Percentiles rank a stretch among this genome's conserved stretches.
These are phyloP conservation scores for Nepenthes mirabilis DNA, from an alignment of 148 eudicot species.

Conservation along the genomic window DNA sequence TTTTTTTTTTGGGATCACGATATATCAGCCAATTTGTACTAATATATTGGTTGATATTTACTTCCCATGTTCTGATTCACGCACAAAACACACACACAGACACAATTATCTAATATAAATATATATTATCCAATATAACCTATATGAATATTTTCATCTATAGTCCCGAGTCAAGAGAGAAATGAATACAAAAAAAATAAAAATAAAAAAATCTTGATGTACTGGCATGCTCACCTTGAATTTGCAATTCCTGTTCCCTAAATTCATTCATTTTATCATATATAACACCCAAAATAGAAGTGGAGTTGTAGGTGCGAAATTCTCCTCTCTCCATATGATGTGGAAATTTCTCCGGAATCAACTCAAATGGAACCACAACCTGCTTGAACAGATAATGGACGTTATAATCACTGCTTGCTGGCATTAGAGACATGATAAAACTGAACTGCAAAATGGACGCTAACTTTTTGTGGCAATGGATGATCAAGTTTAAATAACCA, in stretches of 20 bases:
- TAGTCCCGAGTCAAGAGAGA: too few relatives aligned
- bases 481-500: neutral
- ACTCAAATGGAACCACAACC: slow-evolving; percentile 26
- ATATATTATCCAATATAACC: too few relatives aligned
- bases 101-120: too few relatives aligned
- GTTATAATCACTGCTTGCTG: neutral
- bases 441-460: neutral
- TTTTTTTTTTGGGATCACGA: too few relatives aligned
- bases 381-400: slow-evolving; percentile 7
- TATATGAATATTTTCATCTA: too few relatives aligned
- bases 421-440: neutral
- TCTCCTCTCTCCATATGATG: slow-evolving; percentile 43
- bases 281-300: slow-evolving; percentile 49
- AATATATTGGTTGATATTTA: too few relatives aligned
- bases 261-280: slow-evolving; percentile 20
- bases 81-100: too few relatives aligned
- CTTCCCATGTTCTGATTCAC: too few relatives aligned
- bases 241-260: slow-evolving; percentile 1
- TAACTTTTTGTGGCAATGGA: neutral
- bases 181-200: too few relatives aligned
- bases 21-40: too few relatives aligned
- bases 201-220: neutral
- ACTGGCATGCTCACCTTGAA: slow-evolving; percentile 19
- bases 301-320: slow-evolving; percentile 26
- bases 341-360: slow-evolving; percentile 30